Base-by-base conservation (phyloP, 192 early-diverging fungal genomes). In the Umbelopsis vinacea region DNA sequence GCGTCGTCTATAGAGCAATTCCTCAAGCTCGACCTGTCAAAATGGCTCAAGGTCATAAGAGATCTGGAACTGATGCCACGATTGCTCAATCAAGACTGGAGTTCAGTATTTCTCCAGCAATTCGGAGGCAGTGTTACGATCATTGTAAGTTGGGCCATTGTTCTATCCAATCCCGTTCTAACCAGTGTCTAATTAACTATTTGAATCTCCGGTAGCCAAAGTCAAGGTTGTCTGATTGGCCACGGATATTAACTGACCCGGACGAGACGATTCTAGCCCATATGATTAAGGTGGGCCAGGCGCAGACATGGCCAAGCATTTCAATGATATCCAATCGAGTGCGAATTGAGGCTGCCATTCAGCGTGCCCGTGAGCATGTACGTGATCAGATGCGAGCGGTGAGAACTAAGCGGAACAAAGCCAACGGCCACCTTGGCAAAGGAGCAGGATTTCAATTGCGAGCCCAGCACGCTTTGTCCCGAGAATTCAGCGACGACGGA, bases 71-170 rank as follows among this genome's bases (percentile, higher is more conserved):
- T 98, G 21, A 76, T 96, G 43, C 97, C 97, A 4, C 83, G 82
- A 40, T 66, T 94, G 45, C 82, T 92, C 70, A 84, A 86, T 53
- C 92, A 91, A 55, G 93, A 96, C 79, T 89, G 93, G 85, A 91
- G 91, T 29, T 87, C 85, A 63, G 79, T 98, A 5, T 96, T 91
- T 87, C 80, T 95, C 69, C 97, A 98, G 76, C 89, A 88, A 72
- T 96, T 97, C 83, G 92, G 95, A 66, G 97, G 95, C n/a, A 86
- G 88, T 67, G 86, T 94, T 21, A 98, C 94, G 0, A 92, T 98
- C 50, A 74, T 94, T 63, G 83, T 84, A 81, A 79, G 75, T 55
- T 21, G 47, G 47, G 5, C 21, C 48, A 50, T 69, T 26, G 24
- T 43, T 68, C 6, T 14, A 29, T 29, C 29, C 29, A 68, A 21